Evolutionary conservation across 768 basidiomycete species (phyloP).

Genomic region (Termitomyces sp.): DNA sequence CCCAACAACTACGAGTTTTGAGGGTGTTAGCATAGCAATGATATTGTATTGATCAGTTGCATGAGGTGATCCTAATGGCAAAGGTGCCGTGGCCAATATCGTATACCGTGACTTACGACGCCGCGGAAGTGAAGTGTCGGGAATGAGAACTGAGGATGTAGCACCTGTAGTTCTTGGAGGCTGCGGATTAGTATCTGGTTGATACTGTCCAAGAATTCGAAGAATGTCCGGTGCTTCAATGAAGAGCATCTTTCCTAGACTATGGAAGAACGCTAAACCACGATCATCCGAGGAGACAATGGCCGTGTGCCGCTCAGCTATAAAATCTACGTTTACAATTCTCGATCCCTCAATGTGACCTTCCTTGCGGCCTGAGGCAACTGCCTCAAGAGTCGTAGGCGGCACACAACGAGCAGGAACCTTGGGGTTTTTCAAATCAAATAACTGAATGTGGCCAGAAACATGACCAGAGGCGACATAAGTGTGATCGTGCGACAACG

Average conservation of each 20-base stretch:
- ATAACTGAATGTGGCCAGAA: constrained; percentile 83
- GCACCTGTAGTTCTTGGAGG: constrained; percentile 3
- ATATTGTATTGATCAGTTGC: constrained; percentile 77
- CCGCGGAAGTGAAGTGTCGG: constrained; percentile 32
- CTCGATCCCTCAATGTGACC: constrained; percentile 80
- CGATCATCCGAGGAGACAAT: constrained; percentile 87
- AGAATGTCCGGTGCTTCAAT: constrained; percentile 94
- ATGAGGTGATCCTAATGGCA: constrained; percentile 81
- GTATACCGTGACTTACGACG: constrained; percentile 58
- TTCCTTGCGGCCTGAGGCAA: constrained; percentile 78
- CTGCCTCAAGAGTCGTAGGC: constrained; percentile 66
- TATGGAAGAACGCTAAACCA: constrained; percentile 94
- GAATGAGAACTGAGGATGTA: constrained; percentile 14
- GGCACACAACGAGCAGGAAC: constrained; percentile 66
- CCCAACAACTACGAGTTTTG: constrained; percentile 91
- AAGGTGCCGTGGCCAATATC: constrained; percentile 74
- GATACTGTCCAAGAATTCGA: constrained; percentile 90
- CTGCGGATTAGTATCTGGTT: constrained; percentile 40
- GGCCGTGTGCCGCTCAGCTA: constrained; percentile 90
- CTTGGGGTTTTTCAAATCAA: constrained; percentile 71
- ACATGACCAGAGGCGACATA: constrained; percentile 88
- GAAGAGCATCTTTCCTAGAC: constrained; percentile 89
- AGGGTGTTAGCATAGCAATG: constrained; percentile 83
- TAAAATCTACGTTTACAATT: constrained; percentile 81
- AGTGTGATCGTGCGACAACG: constrained; percentile 91